Evolutionary conservation across 129 eudicot genomes (phyloP).

Genomic region (Calendula officinalis): DNA sequence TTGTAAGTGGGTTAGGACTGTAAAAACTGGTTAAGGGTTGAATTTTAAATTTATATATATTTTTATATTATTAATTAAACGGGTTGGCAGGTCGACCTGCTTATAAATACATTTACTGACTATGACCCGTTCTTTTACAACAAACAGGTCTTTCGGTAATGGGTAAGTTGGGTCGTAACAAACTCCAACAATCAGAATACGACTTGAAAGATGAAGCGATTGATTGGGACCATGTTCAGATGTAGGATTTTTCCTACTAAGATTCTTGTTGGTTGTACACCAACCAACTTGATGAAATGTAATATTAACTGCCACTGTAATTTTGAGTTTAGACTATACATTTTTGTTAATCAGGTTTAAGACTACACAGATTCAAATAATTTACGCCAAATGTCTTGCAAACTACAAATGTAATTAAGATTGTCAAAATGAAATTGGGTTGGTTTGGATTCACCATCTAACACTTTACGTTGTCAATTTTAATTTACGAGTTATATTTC

Average conservation of each 20-base stretch:
- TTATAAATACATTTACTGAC: too few species aligned
- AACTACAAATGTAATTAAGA: conserved; percentile 4
- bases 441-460: background rate
- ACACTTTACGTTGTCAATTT: background rate
- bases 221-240: conserved; percentile 54
- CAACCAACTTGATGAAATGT: conserved; percentile 8
- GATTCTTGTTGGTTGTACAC: conserved; percentile 1
- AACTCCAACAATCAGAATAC: conserved; percentile 41
- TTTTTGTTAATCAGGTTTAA: conserved; percentile 26
- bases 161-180: conserved; percentile 61
- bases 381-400: conserved; percentile 19
- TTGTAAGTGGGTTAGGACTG: too few species aligned
- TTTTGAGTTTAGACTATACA: background rate
- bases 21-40: too few species aligned
- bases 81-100: too few species aligned
- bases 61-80: too few species aligned
- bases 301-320: conserved; percentile 15
- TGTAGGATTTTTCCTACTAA: conserved; percentile 20
- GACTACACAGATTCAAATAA: conserved; percentile 22
- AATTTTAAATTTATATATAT: too few species aligned
- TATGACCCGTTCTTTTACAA: too few species aligned
- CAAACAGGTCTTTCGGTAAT: conserved; percentile 66
- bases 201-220: conserved; percentile 40
- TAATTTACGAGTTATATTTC: too few species aligned
- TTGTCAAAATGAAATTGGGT: background rate